A percentile compares a stretch with the other conserved stretches of the same genome.
phyloP scores from a whole-genome alignment of 2,329 filamentous ascomycete species.

The Knoxdaviesia capensis region DNA sequence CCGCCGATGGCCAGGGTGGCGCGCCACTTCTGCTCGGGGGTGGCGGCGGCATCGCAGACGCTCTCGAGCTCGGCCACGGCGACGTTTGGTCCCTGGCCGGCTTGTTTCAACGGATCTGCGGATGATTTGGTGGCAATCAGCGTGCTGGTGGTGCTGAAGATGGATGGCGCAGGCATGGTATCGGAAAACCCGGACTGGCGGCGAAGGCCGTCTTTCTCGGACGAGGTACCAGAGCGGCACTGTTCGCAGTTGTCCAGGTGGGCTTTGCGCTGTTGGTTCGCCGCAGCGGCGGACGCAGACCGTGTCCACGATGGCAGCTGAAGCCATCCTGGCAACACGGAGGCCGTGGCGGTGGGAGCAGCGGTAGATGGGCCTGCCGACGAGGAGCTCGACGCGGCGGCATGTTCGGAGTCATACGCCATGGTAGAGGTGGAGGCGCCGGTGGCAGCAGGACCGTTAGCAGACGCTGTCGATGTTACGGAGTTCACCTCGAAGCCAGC shows the following conservation, averaged over 20 bases:
- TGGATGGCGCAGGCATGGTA: no score
- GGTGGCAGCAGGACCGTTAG: neutral
- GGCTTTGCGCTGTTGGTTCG: conserved; percentile 4
- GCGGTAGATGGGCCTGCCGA: no score
- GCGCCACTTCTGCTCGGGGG: conserved; percentile 16
- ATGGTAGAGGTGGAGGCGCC: neutral
- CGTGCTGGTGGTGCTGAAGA: no score
- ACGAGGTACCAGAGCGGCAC: conserved; percentile 10
- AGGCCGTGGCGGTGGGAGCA: no score
- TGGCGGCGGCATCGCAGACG: conserved; percentile 1
- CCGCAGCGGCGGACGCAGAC: no score
- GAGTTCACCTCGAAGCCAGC: conserved; percentile 29
- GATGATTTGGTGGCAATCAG: no score
- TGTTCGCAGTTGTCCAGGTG: conserved; percentile 18
- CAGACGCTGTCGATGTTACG: no score
- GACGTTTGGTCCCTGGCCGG: neutral
- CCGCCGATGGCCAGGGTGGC: conserved; percentile 42
- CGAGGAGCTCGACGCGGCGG: no score
- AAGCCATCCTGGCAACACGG: no score
- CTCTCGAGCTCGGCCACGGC: conserved; percentile 2
- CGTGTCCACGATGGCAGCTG: no score
- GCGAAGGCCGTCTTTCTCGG: no score
- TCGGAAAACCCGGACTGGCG: no score
- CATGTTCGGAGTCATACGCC: neutral
- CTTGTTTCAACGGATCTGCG: neutral